Base-by-base conservation (phyloP, 2,329 filamentous ascomycete genomes). In the Diaporthe capsici region DNA sequence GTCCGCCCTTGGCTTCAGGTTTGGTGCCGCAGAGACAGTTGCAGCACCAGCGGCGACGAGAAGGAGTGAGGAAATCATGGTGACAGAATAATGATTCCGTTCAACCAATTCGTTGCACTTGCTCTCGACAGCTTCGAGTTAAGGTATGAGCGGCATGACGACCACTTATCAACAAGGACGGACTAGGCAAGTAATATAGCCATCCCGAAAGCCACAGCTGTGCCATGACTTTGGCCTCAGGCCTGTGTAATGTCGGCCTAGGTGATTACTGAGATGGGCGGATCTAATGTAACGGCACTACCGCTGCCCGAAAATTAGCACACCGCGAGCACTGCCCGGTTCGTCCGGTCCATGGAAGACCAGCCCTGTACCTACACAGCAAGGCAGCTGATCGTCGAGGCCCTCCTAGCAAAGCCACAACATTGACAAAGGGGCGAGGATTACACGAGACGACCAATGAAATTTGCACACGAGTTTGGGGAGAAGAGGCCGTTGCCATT, bases 1-100 rank as follows among this genome's bases (percentile, higher is more conserved):
- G 42, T 79, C 71, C 15, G 74, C 73, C 12, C 78, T 71, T 57
- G 73, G 74, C 51, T 76, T 73, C 34, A 77, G 39, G 22, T 67
- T 75, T 34, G 75, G 55, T 10, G 63, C 58, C 61, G 25, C 73
- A 70, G 72, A 77, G 39, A 53, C 74, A 55, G 49, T 42, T 49
- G 44, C 58, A 20, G 60, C 49, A 25, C 58, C 71, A 12, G 58
- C 61, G 37, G 71, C 51, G 37, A 73, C 71, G 49, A 63, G 58
- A 37, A 73, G 58, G 31, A 73, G 51, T 31, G 71, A 57, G 20
- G 71, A 57, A 25, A 73, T n/a, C 71, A 73, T 73, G 25, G 25
- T 65, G 49, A 73, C 25, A 53, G 34, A 47, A 63, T 7, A 55
- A 37, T 22, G 10, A 22, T 22, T n/a, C 65, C 8, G 65, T 13